These are phyloP conservation scores for Aspergillus sp. DNA, from an alignment of 2,329 filamentous ascomycete species.

Conservation along the genomic window DNA sequence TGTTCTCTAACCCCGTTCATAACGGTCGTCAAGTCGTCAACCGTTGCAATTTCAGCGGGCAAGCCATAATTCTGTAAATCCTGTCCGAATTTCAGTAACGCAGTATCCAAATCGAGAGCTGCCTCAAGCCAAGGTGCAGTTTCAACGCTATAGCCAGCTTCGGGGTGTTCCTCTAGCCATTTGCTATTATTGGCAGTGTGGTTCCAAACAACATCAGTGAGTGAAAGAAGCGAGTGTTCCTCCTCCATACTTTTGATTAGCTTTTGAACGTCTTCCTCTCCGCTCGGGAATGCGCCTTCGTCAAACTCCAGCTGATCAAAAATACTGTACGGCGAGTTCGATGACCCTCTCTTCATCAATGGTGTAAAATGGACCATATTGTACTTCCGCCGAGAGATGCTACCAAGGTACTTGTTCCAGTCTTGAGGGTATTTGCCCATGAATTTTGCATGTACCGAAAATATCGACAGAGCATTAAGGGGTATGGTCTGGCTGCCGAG, in stretches of 20 bases:
- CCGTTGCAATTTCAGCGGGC: conserved; percentile 69
- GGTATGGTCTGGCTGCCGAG: conserved; percentile 75
- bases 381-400: conserved; percentile 88
- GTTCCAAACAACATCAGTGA: conserved; percentile 97
- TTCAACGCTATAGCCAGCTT: conserved; percentile 89
- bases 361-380: conserved; percentile 99
- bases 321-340: conserved; percentile 96
- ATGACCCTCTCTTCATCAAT: conserved; percentile 80
- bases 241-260: conserved; percentile 80
- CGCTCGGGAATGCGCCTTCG: conserved; percentile 74
- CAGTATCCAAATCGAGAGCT: conserved; percentile 73
- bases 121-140: conserved; percentile 74
- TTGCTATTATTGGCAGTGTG: conserved; percentile 94
- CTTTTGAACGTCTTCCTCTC: conserved; percentile 75
- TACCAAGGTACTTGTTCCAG: conserved; percentile 84
- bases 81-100: conserved; percentile 65
- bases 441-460: conserved; percentile 95
- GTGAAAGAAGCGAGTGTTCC: conserved; percentile 77
- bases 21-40: conserved; percentile 72
- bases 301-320: conserved; percentile 92
- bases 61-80: conserved; percentile 67
- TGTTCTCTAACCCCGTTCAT: conserved; percentile 82
- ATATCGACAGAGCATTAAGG: conserved; percentile 82
- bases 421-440: conserved; percentile 89
- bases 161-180: conserved; percentile 92